A percentile compares a stretch with the other conserved stretches of the same genome.
These are phyloP conservation scores for Lolium rigidum DNA, from an alignment of 176 grass and related monocot genomes.

Conservation along the genomic window DNA sequence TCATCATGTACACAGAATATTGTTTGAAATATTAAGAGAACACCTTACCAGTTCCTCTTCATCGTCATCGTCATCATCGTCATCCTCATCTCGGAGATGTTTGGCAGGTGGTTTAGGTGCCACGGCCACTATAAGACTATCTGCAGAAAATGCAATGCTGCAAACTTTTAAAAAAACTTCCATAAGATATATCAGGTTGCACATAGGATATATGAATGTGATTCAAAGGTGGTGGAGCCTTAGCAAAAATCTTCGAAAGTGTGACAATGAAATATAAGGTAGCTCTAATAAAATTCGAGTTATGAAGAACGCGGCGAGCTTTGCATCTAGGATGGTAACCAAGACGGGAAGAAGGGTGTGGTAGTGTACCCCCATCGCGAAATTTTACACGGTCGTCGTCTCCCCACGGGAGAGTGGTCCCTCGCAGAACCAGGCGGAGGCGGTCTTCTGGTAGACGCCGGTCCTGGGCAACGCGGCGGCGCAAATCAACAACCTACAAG, in stretches of 20 bases:
- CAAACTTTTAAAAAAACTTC: no score
- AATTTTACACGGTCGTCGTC: slow-evolving; percentile 53
- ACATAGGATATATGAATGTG: background rate
- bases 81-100: slow-evolving; percentile 46
- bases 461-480: slow-evolving; percentile 53
- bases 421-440: slow-evolving; percentile 72
- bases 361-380: slow-evolving; percentile 48
- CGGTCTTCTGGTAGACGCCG: slow-evolving; percentile 60
- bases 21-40: slow-evolving; percentile 10
- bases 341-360: background rate
- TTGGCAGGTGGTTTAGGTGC: slow-evolving; percentile 62
- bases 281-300: no score
- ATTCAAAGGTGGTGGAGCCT: background rate
- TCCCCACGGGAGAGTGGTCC: slow-evolving; percentile 57
- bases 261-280: no score
- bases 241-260: no score
- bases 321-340: background rate
- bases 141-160: no score
- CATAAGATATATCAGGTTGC: no score
- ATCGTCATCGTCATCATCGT: slow-evolving; percentile 45
- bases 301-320: background rate
- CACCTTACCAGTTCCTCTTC: slow-evolving; percentile 58
- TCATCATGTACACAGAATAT: slow-evolving; percentile 1
- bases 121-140: slow-evolving; percentile 61
- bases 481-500: slow-evolving; percentile 65